phyloP scores from a whole-genome alignment of 2,329 filamentous ascomycete species.

The Diaporthe caulivora region DNA sequence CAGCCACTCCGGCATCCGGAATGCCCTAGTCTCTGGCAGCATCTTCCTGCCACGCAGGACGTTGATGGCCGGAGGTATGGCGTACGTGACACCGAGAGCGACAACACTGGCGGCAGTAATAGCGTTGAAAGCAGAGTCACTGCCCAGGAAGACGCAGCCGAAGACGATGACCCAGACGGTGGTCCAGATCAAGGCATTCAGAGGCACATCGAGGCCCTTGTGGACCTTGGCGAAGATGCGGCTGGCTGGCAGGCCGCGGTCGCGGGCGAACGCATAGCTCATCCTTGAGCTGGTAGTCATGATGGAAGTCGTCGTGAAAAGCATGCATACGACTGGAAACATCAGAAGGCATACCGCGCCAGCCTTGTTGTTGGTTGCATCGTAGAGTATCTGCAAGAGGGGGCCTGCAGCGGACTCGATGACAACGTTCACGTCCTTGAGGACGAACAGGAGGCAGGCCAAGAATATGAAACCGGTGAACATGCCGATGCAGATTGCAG shows the following conservation, averaged over 20 bases:
- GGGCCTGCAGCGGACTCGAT: conserved; percentile 52
- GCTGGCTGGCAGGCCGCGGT: conserved; percentile 75
- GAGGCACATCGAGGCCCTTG: conserved; percentile 69
- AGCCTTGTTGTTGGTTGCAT: conserved; percentile 71
- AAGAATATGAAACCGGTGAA: conserved; percentile 64
- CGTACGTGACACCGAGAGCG: conserved; percentile 78
- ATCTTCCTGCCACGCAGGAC: conserved; percentile 74
- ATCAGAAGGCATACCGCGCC: conserved; percentile 75
- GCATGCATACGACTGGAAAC: conserved; percentile 73
- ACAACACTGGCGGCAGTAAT: conserved; percentile 80
- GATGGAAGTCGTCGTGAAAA: conserved; percentile 73
- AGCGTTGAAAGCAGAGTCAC: conserved; percentile 76
- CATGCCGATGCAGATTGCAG: conserved; percentile 73
- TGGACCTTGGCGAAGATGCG: conserved; percentile 72
- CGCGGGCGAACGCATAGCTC: conserved; percentile 76
- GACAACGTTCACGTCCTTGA: conserved; percentile 67
- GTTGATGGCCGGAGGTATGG: conserved; percentile 79
- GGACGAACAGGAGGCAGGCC: conserved; percentile 73
- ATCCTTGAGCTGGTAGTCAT: conserved; percentile 76
- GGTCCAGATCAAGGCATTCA: conserved; percentile 75
- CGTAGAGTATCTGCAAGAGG: conserved; percentile 59
- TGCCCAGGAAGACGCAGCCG: conserved; percentile 76
- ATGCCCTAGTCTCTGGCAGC: conserved; percentile 64
- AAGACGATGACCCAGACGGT: conserved; percentile 74
- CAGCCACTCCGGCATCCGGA: conserved; percentile 50